These are phyloP conservation scores for Wallacemonas sp. DNA, from an alignment of 208 protist species.

Conservation along the genomic window DNA sequence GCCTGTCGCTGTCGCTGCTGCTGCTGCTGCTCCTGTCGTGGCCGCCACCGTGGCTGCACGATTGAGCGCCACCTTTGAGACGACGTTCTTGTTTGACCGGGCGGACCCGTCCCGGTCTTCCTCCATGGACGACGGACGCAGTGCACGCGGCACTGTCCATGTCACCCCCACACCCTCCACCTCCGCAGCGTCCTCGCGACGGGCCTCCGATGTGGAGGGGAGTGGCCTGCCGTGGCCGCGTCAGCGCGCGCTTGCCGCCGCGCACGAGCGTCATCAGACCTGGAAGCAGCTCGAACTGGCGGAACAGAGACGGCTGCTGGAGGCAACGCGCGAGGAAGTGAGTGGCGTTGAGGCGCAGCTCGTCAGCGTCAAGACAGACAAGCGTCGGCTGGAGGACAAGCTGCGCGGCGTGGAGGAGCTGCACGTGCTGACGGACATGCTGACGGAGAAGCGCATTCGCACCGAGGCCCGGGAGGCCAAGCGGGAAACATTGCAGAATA, in stretches of 20 bases:
- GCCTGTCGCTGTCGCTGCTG: too few relatives aligned
- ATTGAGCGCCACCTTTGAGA: not conserved
- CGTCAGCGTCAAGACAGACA: conserved; percentile 14
- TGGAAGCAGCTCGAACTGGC: conserved; percentile 8
- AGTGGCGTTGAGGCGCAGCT: conserved; percentile 24
- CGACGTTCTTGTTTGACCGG: not conserved
- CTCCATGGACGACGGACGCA: too few relatives aligned
- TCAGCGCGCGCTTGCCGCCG: not conserved
- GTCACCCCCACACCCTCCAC: not conserved
- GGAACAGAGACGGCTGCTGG: not conserved
- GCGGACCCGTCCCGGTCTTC: too few relatives aligned
- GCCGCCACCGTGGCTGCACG: not conserved
- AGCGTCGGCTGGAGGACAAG: conserved; percentile 33
- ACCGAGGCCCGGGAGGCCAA: conserved; percentile 32
- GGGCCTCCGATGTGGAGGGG: not conserved
- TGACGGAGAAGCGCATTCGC: conserved; percentile 50
- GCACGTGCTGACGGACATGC: conserved; percentile 59
- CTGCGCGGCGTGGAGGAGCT: conserved; percentile 55
- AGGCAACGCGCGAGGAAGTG: conserved; percentile 24
- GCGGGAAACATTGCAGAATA: conserved; percentile 33
- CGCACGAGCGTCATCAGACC: not conserved
- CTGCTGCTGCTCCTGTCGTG: not conserved
- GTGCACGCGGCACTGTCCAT: not conserved
- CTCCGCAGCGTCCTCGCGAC: not conserved
- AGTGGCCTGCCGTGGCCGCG: not conserved